Evolutionary conservation across 495 filamentous ascomycete genomes (phyloP).

Genomic region (Paragyromitra xinjiangensis): DNA sequence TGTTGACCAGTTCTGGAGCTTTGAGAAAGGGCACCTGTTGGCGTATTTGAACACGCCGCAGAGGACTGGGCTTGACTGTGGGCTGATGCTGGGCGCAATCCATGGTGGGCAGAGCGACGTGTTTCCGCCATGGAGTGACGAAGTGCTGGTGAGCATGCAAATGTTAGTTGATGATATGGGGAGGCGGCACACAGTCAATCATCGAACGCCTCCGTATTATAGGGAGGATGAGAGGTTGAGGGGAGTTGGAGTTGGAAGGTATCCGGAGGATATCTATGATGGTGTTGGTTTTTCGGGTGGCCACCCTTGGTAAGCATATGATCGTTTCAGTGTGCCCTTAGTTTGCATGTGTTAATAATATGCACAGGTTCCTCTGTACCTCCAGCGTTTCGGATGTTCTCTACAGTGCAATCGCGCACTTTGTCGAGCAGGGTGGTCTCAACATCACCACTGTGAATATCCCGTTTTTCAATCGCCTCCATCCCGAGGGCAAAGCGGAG

Average conservation of each 20-base stretch:
- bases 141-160: slow-evolving; percentile 59
- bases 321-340: neutral
- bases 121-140: slow-evolving; percentile 58
- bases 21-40: slow-evolving; percentile 57
- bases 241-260: slow-evolving; percentile 60
- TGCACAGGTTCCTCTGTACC: slow-evolving; percentile 60
- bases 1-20: slow-evolving; percentile 57
- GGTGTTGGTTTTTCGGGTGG: slow-evolving; percentile 60
- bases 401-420: slow-evolving; percentile 55
- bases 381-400: slow-evolving; percentile 58
- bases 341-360: slow-evolving; percentile 9
- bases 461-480: slow-evolving; percentile 57
- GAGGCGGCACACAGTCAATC: slow-evolving; percentile 58
- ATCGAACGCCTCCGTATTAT: slow-evolving; percentile 40
- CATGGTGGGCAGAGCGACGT: slow-evolving; percentile 56
- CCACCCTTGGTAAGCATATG: slow-evolving; percentile 60
- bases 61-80: slow-evolving; percentile 59
- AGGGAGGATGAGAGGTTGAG: slow-evolving; percentile 47
- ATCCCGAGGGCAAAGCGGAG: slow-evolving; percentile 43
- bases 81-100: slow-evolving; percentile 59
- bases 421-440: slow-evolving; percentile 46
- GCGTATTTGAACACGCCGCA: slow-evolving; percentile 57
- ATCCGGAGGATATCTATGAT: slow-evolving; percentile 63
- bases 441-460: slow-evolving; percentile 52
- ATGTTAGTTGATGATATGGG: slow-evolving; percentile 58